Evolutionary conservation across 2,329 filamentous ascomycete species (phyloP).

Genomic region (Sclerotinia subarctica): DNA sequence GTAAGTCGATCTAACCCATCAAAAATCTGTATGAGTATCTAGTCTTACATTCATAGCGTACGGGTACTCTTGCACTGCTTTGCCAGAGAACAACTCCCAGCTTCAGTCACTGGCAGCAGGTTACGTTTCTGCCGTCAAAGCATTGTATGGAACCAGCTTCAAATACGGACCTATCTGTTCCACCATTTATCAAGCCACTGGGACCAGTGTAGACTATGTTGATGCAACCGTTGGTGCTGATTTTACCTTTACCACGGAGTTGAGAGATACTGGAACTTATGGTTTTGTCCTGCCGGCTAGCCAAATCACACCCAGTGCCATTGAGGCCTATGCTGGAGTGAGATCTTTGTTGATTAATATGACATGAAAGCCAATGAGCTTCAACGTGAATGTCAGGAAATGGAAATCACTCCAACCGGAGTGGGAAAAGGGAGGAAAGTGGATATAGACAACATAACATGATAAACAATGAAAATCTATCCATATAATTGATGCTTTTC

Average conservation of each 20-base stretch:
- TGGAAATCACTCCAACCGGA: background rate
- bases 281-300: slow-evolving; percentile 49
- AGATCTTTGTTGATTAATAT: slow-evolving; percentile 30
- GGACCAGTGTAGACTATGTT: slow-evolving; percentile 46
- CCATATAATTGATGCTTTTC: background rate
- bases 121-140: slow-evolving; percentile 52
- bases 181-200: slow-evolving; percentile 58
- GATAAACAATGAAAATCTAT: background rate
- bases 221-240: slow-evolving; percentile 40
- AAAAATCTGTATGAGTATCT: background rate
- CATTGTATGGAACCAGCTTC: slow-evolving; percentile 49
- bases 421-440: background rate
- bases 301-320: slow-evolving; percentile 47
- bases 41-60: slow-evolving; percentile 42
- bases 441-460: too few species aligned
- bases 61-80: slow-evolving; percentile 54
- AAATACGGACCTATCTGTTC: slow-evolving; percentile 50
- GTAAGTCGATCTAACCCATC: slow-evolving; percentile 21
- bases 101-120: slow-evolving; percentile 50
- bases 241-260: slow-evolving; percentile 46
- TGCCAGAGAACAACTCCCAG: slow-evolving; percentile 46
- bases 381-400: background rate
- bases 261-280: slow-evolving; percentile 47
- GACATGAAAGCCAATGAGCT: slow-evolving; percentile 13
- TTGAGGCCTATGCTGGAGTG: slow-evolving; percentile 47